phyloP scores from a whole-genome alignment of 768 basidiomycete genomes.

The Heimioporus sp. region DNA sequence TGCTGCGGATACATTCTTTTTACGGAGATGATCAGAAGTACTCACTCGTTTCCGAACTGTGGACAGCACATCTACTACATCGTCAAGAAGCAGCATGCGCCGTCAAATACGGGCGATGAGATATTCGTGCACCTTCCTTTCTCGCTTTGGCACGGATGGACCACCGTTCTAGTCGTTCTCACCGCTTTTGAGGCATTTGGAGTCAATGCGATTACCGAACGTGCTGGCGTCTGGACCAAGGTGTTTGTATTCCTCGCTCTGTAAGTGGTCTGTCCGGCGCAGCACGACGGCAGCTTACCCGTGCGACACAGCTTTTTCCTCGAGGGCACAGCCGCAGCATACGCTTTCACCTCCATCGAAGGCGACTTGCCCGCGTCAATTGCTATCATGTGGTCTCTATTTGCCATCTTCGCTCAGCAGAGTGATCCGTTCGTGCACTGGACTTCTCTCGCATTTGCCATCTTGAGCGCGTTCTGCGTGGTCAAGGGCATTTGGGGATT shows the following conservation, averaged over 20 bases:
- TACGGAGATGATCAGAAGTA: constrained; percentile 6
- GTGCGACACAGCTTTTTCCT: constrained; percentile 70
- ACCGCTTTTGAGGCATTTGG: constrained; percentile 91
- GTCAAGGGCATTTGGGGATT: constrained; percentile 69
- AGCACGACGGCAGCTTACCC: constrained; percentile 1
- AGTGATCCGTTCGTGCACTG: constrained; percentile 78
- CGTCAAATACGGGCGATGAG: constrained; percentile 70
- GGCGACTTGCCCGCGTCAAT: constrained; percentile 92
- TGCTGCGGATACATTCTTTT: constrained; percentile 1
- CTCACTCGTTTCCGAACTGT: constrained; percentile 11
- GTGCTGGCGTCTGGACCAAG: constrained; percentile 87
- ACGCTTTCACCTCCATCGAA: constrained; percentile 86
- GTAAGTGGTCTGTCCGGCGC: constrained; percentile 39
- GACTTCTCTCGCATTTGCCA: constrained; percentile 80
- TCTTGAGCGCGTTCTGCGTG: constrained; percentile 83
- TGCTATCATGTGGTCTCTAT: constrained; percentile 91
- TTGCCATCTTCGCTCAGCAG: constrained; percentile 87
- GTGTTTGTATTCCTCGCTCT: constrained; percentile 92
- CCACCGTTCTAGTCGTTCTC: constrained; percentile 77
- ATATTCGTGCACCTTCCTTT: constrained; percentile 94
- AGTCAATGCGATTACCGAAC: constrained; percentile 59
- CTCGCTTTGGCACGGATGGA: constrained; percentile 94
- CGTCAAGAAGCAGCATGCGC: constrained; percentile 81
- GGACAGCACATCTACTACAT: constrained; percentile 87
- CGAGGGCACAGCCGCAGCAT: constrained; percentile 88